Evolutionary conservation across 805 yeast genomes (phyloP), one percentile per base, ranked within the genome.

Genomic region (Wickerhamomyces subpelliculosus): DNA sequence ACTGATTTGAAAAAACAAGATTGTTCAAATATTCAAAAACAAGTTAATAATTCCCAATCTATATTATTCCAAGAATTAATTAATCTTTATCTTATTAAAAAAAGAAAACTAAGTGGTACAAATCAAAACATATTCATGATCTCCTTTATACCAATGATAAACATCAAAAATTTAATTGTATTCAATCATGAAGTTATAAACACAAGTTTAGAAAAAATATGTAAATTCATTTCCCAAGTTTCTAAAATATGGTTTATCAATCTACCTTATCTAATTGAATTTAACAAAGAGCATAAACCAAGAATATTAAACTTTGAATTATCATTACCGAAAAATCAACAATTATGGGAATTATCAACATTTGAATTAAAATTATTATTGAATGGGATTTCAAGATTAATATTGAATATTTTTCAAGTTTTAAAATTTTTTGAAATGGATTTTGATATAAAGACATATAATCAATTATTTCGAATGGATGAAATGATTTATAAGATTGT

Each of bases 31-130:
- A 25, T 54, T 5, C n/a, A 37, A 1, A 51, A 47, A 28, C 57
- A 54, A 33, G 44, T 51, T 5, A 35, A 45, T 16, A 47, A 45
- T 27, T 51, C 54, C 2, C 42, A 45, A 24, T 41, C 52, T 1
- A 33, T 52, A 21, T 36, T 51, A 5, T 52, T 40, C 27, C 56
- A 54, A 31, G 58, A 54, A 31, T 36, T 52, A 14, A 45, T 52
- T 12, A 41, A 34, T 19, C 27, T 54, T 11, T 51, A 51, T 28
- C 32, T 42, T 2, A 12, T 54, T 24, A 48, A 42, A 24, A 46
- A 40, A 29, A 40, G 47, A 29, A 51, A 43, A 31, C 36, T 45
- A 7, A 47, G 39, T 9, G 38, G 43, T 2, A 20, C 36, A 6
- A 34, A 41, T 21, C 39, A 37, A 20, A 12, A 17, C 12, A 40